Percentiles rank a stretch among this genome's conserved stretches.
Conservation (phyloP, 352 stramenopile species). For the Phytophthora tubulina region DNA sequence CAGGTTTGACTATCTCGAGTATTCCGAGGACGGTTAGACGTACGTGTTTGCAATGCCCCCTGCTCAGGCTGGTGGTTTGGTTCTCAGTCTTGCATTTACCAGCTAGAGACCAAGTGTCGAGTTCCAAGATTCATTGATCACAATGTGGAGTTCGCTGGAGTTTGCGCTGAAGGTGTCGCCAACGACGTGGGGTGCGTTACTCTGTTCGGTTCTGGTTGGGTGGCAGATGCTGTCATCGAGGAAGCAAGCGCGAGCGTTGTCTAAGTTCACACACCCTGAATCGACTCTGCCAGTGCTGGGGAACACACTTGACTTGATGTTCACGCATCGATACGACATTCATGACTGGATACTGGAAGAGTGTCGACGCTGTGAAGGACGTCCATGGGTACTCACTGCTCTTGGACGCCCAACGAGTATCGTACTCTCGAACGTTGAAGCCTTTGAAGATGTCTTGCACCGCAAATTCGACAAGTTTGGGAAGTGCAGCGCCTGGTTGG, state of each 20-base stretch:
- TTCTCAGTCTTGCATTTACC: constrained; percentile 19
- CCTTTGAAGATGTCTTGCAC: constrained; percentile 68
- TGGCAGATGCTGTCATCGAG: constrained; percentile 38
- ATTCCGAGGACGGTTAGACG: constrained; percentile 3
- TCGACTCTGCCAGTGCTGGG: constrained; percentile 57
- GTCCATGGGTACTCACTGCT: constrained; percentile 53
- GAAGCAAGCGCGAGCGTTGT: constrained; percentile 39
- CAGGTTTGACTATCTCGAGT: constrained; percentile 7
- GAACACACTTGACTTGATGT: constrained; percentile 65
- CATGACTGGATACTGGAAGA: constrained; percentile 72
- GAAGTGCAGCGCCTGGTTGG: constrained; percentile 61
- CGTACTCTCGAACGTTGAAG: constrained; percentile 48
- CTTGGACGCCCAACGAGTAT: constrained; percentile 52
- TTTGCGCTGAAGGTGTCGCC: constrained; percentile 20
- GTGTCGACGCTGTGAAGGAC: constrained; percentile 49
- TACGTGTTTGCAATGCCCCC: background rate
- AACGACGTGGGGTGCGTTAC: constrained; percentile 21
- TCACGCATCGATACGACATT: constrained; percentile 50
- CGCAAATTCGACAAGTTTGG: constrained; percentile 80
- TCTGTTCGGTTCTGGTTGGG: constrained; percentile 37
- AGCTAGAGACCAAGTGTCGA: constrained; percentile 2
- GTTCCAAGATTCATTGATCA: background rate
- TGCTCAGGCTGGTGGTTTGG: too few relatives aligned
- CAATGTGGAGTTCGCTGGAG: constrained; percentile 29
- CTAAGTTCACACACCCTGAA: constrained; percentile 38